These are phyloP conservation scores for Rhodotorula sp. DNA, from an alignment of 1,284 basidiomycete genomes.

Conservation along the genomic window DNA sequence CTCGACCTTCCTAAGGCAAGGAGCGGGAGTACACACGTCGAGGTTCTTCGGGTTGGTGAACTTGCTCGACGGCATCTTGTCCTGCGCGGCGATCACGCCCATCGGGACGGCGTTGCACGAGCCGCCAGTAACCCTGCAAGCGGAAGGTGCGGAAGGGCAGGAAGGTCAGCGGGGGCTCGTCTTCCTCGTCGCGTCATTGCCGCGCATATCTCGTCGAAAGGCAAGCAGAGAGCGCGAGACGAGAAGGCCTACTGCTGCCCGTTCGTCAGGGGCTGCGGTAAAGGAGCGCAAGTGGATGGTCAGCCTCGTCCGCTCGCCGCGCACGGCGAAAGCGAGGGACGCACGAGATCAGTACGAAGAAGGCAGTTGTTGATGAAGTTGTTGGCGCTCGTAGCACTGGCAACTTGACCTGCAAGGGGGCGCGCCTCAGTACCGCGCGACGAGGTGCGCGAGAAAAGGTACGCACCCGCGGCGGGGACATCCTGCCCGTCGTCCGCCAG, in stretches of 20 bases:
- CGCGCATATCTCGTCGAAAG: background rate
- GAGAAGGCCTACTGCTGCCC: constrained; percentile 48
- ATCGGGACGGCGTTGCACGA: constrained; percentile 68
- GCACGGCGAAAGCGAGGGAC: background rate
- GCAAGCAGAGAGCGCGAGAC: background rate
- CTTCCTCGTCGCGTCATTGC: no score
- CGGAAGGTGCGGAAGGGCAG: background rate
- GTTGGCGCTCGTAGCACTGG: constrained; percentile 65
- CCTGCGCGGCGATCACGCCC: constrained; percentile 41
- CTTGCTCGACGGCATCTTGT: constrained; percentile 58
- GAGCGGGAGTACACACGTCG: constrained; percentile 42
- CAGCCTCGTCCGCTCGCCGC: background rate
- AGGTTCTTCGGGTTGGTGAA: constrained; percentile 63
- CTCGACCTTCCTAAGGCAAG: background rate
- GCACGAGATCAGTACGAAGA: constrained; percentile 55
- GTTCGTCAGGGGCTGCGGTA: constrained; percentile 49
- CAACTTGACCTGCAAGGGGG: constrained; percentile 56
- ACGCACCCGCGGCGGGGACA: constrained; percentile 4
- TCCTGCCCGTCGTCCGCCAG: constrained; percentile 28
- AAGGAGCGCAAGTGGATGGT: background rate
- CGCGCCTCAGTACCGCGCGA: background rate
- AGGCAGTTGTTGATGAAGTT: constrained; percentile 71
- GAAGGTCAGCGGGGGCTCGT: background rate
- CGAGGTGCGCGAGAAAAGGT: background rate
- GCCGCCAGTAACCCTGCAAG: constrained; percentile 58